Evolutionary conservation across 164 flowering plant species (phyloP), one percentile per base, ranked within the genome.

Genomic region (Stephania yunnanensis): DNA sequence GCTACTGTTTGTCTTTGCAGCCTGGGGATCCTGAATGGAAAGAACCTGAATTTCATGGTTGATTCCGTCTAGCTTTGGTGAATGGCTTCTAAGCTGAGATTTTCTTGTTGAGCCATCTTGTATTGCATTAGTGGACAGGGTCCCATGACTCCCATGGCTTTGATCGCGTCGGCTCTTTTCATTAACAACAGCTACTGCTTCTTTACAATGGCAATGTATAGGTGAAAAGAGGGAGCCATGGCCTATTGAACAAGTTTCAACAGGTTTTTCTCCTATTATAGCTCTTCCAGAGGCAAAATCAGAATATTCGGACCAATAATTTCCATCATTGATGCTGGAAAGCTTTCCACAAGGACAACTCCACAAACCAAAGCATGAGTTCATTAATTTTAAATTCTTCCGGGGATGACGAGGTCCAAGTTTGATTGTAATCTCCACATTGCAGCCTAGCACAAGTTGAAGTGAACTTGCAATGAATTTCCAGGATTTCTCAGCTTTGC

Each of bases 401-500:
- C 80, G 76, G 15, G 75, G 74, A 48, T 83, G 55, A 77, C 78
- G 36, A 69, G 82, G 73, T 29, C 75, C 75, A 68, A 89, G 85
- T 79, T 86, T 89, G 70, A 93, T 86, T 78, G 91, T 86, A 12
- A 95, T 84, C 81, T 92, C 97, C 19, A 95, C 89, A 75, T 95
- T 91, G 73, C 89, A 82, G 11, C 97, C 91, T 76, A 95, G 83
- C n/a, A 85, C 79, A 63, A 80, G 80, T 75, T 89, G 95, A 75
- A 95, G 89, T 45, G 88, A 87, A 77, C 85, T 84, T 45, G 97
- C 97, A 80, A 95, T 92, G 71, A 78, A 61, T 80, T 92, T 91
- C 98, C 94, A 89, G 12, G 93, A 89, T 69, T 86, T 95, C 76
- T 95, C 97, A 31, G 95, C 98, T 80, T 83, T 87, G 19, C 87